Conservation (phyloP, 2,329 filamentous ascomycete genomes). For the Mollisia scopiformis region DNA sequence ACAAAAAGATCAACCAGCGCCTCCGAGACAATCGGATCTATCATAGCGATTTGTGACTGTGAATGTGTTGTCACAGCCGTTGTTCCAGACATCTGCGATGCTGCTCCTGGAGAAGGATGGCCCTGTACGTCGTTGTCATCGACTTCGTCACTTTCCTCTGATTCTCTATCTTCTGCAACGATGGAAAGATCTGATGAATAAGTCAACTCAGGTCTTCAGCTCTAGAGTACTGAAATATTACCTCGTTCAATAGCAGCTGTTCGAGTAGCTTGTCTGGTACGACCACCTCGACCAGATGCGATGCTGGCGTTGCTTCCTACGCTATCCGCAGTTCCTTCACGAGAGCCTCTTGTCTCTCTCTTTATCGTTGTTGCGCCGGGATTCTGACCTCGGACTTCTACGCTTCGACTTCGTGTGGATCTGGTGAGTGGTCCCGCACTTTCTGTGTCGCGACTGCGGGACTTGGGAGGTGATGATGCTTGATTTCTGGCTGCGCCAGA, state of each 20-base stretch:
- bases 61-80: constrained; percentile 28
- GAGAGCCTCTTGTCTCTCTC: constrained; percentile 6
- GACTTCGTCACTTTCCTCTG: constrained; percentile 1
- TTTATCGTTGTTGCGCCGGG: constrained; percentile 8
- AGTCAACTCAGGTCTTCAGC: constrained; percentile 8
- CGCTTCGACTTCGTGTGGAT: constrained; percentile 43
- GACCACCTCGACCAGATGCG: constrained; percentile 19
- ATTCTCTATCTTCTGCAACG: constrained; percentile 29
- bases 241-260: constrained; percentile 19
- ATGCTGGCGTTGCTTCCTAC: constrained; percentile 23
- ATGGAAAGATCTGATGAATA: constrained; percentile 30
- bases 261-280: constrained; percentile 23
- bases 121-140: constrained; percentile 14
- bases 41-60: constrained; percentile 29
- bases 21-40: constrained; percentile 43
- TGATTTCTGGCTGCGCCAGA: constrained; percentile 26
- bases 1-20: constrained; percentile 42
- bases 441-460: constrained; percentile 15
- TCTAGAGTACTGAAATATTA: constrained; percentile 8
- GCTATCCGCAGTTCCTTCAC: constrained; percentile 30
- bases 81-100: constrained; percentile 30
- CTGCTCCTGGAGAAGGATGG: constrained; percentile 18
- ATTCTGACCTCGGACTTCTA: constrained; percentile 34
- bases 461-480: constrained; percentile 33
- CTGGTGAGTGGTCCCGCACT: constrained; percentile 28